phyloP scores from a whole-genome alignment of 768 basidiomycete species.

The Trametes cubensis region DNA sequence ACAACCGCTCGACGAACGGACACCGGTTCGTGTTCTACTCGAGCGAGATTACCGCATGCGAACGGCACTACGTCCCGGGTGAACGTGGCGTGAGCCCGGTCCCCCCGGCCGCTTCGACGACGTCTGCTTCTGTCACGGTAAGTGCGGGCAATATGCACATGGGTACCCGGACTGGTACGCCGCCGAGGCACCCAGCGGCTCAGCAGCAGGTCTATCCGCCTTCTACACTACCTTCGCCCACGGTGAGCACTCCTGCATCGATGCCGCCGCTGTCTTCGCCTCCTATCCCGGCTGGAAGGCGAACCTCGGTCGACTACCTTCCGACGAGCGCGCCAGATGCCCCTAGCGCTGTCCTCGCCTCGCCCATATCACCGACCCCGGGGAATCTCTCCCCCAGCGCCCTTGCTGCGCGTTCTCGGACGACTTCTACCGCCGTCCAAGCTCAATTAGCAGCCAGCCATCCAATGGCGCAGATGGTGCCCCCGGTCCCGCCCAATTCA shows the following conservation, averaged over 20 bases:
- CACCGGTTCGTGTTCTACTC: conserved; percentile 89
- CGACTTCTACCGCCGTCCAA: not conserved
- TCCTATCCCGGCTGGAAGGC: not conserved
- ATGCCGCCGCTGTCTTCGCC: conserved; percentile 16
- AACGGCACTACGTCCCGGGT: conserved; percentile 62
- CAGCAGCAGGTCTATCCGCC: not conserved
- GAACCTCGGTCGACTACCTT: conserved; percentile 17
- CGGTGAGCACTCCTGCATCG: conserved; percentile 2
- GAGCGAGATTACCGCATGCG: conserved; percentile 60
- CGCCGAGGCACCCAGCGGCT: not conserved
- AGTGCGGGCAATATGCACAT: conserved; percentile 27
- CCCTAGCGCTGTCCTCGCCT: not conserved
- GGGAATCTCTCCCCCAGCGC: conserved; percentile 6
- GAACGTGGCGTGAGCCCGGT: conserved; percentile 61
- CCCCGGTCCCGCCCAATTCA: conserved; percentile 14
- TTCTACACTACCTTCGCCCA: not conserved
- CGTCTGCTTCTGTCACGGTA: conserved; percentile 13
- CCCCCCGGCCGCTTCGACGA: conserved; percentile 30
- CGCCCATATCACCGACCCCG: not conserved
- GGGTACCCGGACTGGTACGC: not conserved
- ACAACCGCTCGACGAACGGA: conserved; percentile 77
- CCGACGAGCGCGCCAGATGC: not conserved
- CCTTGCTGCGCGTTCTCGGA: conserved; percentile 9
- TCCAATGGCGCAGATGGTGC: not conserved
- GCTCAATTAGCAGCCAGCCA: not conserved